Percentiles rank a stretch among this genome's conserved stretches.
Evolutionary conservation across 2,329 filamentous ascomycete species (phyloP).

Genomic region (Exophiala lecanii-corni): DNA sequence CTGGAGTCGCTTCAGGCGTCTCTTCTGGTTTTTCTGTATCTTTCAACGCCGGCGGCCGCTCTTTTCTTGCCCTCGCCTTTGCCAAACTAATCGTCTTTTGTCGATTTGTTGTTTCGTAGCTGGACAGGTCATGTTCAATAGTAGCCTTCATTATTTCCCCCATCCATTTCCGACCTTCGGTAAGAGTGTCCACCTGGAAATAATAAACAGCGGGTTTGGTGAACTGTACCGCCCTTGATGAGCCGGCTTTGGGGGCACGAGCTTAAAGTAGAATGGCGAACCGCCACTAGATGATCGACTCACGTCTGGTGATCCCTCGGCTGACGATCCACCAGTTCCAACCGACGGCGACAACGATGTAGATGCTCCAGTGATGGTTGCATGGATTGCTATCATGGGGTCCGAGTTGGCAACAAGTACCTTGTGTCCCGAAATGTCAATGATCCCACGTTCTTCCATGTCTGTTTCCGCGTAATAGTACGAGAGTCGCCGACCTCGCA

Average conservation of each 20-base stretch:
- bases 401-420: constrained; percentile 94
- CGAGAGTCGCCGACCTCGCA: constrained; percentile 82
- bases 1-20: constrained; percentile 3
- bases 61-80: constrained; percentile 81
- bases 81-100: constrained; percentile 92
- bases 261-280: constrained; percentile 94
- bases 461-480: constrained; percentile 97
- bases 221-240: constrained; percentile 90
- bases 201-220: constrained; percentile 97
- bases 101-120: constrained; percentile 79
- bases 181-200: constrained; percentile 88
- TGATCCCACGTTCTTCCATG: constrained; percentile 86
- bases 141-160: constrained; percentile 98
- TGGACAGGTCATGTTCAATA: constrained; percentile 79
- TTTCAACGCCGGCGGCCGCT: constrained; percentile 86
- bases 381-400: constrained; percentile 82
- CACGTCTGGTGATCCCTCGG: constrained; percentile 29
- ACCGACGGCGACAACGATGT: constrained; percentile 28
- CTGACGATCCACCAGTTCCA: constrained; percentile 33
- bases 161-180: constrained; percentile 93
- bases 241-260: constrained; percentile 80
- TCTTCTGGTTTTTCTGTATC: constrained; percentile 41
- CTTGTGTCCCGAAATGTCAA: constrained; percentile 95
- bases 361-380: constrained; percentile 75
- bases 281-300: constrained; percentile 42